Base-by-base conservation (phyloP, 768 basidiomycete species). In the Mycena haematopus region DNA sequence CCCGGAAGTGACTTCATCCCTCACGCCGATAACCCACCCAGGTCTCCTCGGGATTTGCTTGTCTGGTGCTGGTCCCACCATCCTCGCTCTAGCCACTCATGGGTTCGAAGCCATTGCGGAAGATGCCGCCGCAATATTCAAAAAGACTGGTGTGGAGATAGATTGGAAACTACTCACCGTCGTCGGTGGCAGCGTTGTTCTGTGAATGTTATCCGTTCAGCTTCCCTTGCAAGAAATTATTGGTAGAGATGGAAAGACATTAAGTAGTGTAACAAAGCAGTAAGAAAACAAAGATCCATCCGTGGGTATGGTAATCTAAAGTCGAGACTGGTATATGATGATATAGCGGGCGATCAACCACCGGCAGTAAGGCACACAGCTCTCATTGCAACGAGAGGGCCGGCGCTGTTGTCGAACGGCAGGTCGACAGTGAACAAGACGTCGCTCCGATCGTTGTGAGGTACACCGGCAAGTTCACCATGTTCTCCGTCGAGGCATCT, bases 1-100 rank as follows among this genome's bases (percentile, higher is more conserved):
- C 9, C 92, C 95, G 10, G 91, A 94, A 72, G 95, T 99, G 49
- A 94, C 96, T 14, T 89, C 91, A 29, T 80, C 82, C 17, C 89
- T 99, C 55, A 97, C 97, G 1, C 96, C 96, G 6, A 68, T 83
- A 10, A 89, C 92, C 0, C 96, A 99, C 76, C 92, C 93, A 0
- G 97, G 97, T n/a, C 80, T 99, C 5, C 82, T 99, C 10, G 97
- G 97, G 5, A 97, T 99, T 58, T 99, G 97, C 74, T 86, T 99
- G 35, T 99, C 96, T 2, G 97, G 97, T 8, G 97, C 97, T 6
- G 97, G 97, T 0, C 97, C 97, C 4, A 98, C 97, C 6, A 97
- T 99, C 65, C 85, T 99, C 64, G 97, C 97, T 1, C 85, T 99
- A 19, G 97, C 97, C 2, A 95, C 93, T 0, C 76, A 78, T 35